These are phyloP conservation scores for Russula earlei DNA, from an alignment of 768 basidiomycete genomes.

Conservation along the genomic window DNA sequence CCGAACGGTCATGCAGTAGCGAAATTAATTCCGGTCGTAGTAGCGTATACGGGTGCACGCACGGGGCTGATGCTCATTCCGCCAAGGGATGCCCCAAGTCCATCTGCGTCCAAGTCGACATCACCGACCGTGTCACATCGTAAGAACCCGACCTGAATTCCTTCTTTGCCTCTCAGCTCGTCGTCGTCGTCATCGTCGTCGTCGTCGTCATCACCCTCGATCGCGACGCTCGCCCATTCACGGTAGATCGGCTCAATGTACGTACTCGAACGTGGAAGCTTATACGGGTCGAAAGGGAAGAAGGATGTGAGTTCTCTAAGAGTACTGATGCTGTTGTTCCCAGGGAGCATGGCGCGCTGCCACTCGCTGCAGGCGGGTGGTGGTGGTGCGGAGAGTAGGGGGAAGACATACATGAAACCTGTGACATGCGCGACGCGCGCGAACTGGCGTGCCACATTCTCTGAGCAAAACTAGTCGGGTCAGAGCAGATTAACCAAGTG, in stretches of 20 bases:
- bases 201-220: conserved; percentile 58
- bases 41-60: background rate
- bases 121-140: background rate
- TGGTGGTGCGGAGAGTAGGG: conserved; percentile 70
- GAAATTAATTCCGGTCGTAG: background rate
- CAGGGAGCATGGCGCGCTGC: background rate
- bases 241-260: conserved; percentile 83
- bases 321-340: conserved; percentile 18
- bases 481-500: background rate
- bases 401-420: conserved; percentile 89
- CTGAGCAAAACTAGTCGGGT: conserved; percentile 66
- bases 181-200: conserved; percentile 52
- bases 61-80: conserved; percentile 80
- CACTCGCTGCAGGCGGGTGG: conserved; percentile 22
- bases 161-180: conserved; percentile 36
- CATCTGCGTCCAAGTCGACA: conserved; percentile 32
- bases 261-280: conserved; percentile 63
- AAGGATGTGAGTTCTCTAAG: conserved; percentile 75
- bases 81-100: conserved; percentile 58
- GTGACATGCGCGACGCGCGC: conserved; percentile 87
- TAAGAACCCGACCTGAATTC: conserved; percentile 25
- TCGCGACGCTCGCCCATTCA: conserved; percentile 80
- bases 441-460: conserved; percentile 87
- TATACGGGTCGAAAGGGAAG: conserved; percentile 98
- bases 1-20: background rate